Evolutionary conservation across 2,329 filamentous ascomycete genomes (phyloP).

Genomic region (Bipolaris victoriae): DNA sequence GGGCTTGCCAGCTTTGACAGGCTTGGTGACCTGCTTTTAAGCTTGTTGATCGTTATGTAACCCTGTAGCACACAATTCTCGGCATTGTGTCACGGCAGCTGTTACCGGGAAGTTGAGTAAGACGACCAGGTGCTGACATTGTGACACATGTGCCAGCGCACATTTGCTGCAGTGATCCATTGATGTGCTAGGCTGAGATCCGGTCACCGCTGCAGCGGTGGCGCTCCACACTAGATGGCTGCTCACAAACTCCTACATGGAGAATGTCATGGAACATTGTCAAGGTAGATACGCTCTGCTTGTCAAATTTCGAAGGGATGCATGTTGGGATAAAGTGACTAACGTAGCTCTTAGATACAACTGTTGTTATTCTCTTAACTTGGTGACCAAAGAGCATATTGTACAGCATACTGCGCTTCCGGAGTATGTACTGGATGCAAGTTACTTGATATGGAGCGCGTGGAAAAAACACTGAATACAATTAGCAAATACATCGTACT

Average conservation of each 20-base stretch:
- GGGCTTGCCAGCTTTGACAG: conserved; percentile 6
- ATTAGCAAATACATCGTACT: not conserved
- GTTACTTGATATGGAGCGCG: not conserved
- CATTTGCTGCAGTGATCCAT: conserved; percentile 6
- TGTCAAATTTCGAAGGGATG: not conserved
- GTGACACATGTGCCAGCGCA: conserved; percentile 39
- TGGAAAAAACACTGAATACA: not conserved
- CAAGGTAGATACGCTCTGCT: not conserved
- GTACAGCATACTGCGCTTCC: not conserved
- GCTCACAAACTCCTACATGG: conserved; percentile 7
- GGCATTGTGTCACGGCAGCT: conserved; percentile 27
- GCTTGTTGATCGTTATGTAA: conserved; percentile 8
- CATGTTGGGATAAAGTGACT: not conserved
- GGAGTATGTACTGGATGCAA: not conserved
- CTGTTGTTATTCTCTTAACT: not conserved
- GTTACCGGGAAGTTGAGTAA: conserved; percentile 26
- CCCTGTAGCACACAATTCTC: conserved; percentile 26
- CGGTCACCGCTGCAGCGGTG: conserved; percentile 7
- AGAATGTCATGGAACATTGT: conserved; percentile 2
- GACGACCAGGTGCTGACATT: conserved; percentile 9
- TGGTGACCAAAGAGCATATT: not conserved
- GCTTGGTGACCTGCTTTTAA: conserved; percentile 1
- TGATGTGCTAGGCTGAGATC: conserved; percentile 1
- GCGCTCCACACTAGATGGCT: conserved; percentile 16
- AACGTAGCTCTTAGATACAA: not conserved